Evolutionary conservation across 495 filamentous ascomycete species (phyloP), one percentile per base, ranked within the genome.

Genomic region (Lasiosphaeria ovina): DNA sequence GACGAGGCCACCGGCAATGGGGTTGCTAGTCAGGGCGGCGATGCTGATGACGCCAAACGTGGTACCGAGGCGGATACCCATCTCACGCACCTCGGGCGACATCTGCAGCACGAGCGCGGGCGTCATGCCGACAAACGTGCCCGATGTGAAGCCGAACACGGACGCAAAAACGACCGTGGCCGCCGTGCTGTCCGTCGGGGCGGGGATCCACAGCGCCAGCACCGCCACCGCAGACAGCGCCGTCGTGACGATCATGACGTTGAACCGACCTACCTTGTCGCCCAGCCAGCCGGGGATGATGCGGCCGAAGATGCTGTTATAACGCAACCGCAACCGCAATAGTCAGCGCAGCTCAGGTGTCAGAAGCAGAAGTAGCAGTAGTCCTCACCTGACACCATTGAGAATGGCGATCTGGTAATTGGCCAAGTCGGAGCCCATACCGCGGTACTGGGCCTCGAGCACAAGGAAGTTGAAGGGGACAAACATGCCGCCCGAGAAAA

Each of bases 391-490:
- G n/a, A 81, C 79, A 0, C 85, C 87, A 64, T 92, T 93, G 49
- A 93, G 72, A 57, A 93, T 87, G 0, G 89, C 76, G 34, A 92
- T 70, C 11, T 92, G 72, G 65, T 92, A 92, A n/a, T 73, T 74
- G 4, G 85, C 79, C 9, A 92, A 70, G 4, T 66, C 58, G 0
- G 62, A 24, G 31, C 79, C 78, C 84, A 92, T 88, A 38, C 88
- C 89, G 12, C 85, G 76, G 6, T 11, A 10, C 56, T 42, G n/a
- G 3, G 56, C 56, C 56, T 58, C 44, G 47, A 58, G n/a, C 35
- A 87, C 83, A 40, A 93, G 76, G 66, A 84, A 92, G 66, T 86
- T 89, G 74, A 90, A 86, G 0, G 89, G 90, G 17, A 91, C 64
- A 69, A 90, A 91, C 69, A 89, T 82, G 38, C 88, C 89, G 69